Evolutionary conservation across 768 basidiomycete genomes (phyloP), one percentile per base, ranked within the genome.

Genomic region (Amanita subjunquillea): DNA sequence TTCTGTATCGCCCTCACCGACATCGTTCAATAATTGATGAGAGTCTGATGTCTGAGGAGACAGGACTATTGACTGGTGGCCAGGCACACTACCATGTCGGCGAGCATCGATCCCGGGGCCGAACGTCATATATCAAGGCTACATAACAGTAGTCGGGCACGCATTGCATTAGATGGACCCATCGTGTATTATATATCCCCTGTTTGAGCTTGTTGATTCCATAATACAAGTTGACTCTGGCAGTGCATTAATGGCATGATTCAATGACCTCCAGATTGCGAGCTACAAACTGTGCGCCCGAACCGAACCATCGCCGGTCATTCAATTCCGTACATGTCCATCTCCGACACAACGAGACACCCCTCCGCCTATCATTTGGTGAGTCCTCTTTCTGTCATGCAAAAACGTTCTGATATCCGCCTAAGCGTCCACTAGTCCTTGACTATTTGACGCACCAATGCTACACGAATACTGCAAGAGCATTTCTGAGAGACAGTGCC

Each of bases 391-490:
- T 55, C 44, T 12, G 38, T 46, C 29, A 27, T 38, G 13, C n/a
- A 7, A 25, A 20, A 40, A 53, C 45, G 37, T 22, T 27, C 50
- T 20, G 10, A 29, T 13, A 45, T 30, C 10, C 41, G 7, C 22
- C 36, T 43, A 60, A 89, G 87, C 79, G 82, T 41, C 64, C 75
- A 15, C 67, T 91, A 43, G 83, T 91, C 13, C 70, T 91, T 36
- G 82, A 87, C 59, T 91, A 90, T 61, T 76, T 92, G 1, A 79
- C 78, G 51, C 86, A 91, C 59, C 75, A 79, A 38, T 84, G 83
- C 54, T 87, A 83, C 64, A 77, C 79, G n/a, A 68, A 69, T 37
- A 88, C 90, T 0, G 86, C 87, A 2, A 71, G 73, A 32, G 82
- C 81, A 0, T 88, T 92, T 56, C 72, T 75, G 6, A 69, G 72